Base-by-base conservation (phyloP, 2,329 filamentous ascomycete species). In the Pyrenochaeta sp. region DNA sequence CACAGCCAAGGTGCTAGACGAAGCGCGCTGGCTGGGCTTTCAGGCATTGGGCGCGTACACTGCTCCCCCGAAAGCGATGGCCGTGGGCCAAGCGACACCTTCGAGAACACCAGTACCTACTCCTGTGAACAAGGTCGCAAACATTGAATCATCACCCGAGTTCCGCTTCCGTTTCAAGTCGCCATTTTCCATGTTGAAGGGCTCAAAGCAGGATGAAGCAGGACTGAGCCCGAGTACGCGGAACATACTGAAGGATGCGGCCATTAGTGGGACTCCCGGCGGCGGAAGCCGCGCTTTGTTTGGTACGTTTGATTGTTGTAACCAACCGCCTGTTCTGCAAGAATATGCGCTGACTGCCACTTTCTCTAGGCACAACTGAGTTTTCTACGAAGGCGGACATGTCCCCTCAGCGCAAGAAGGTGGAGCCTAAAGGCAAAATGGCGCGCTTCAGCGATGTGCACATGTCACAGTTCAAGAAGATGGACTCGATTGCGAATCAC, bases 401-500 rank as follows among this genome's bases (percentile, higher is more conserved):
- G 30, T 69, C 72, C 1, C 70, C 80, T 37, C 80, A 80, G 9
- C 89, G 94, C 65, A 92, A 88, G 77, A 91, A 96, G 71, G 93
- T 91, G 6, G 87, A 88, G 65, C 88, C 93, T 12, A 96, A 90
- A 79, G 89, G 91, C 66, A 93, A 90, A 75, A 85, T 87, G 50
- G 82, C 88, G 48, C 89, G 94, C 45, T 98, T 90, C 79, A 97
- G 92, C 74, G 90, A 92, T 62, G 88, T 87, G 37, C 94, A 98
- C 75, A 90, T 91, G 86, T 88, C 89, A 49, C 87, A 94, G 72
- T 97, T 98, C 81, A 92, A 92, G 79, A 98, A 96, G 83, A 97
- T 98, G 94, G 93, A 97, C 75, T 97, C 93, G 1, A 97, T 98
- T 72, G 91, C 88, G 43, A 89, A 89, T 61, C 93, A 97, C 74